phyloP scores from a whole-genome alignment of 2,329 filamentous ascomycete species.

The Paramyrothecium sp. region DNA sequence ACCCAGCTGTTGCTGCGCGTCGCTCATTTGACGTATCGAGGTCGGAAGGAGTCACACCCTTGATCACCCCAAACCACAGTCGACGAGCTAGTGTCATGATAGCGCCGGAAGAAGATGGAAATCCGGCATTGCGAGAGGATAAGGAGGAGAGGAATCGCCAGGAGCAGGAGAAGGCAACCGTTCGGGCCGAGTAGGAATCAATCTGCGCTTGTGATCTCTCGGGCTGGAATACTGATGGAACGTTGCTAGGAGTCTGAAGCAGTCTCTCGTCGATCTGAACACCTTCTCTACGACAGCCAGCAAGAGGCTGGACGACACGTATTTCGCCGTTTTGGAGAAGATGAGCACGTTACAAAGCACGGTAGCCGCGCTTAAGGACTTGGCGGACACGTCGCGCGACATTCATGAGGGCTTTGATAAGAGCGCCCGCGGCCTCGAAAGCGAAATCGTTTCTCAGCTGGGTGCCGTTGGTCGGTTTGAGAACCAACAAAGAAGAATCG shows the following conservation, averaged over 20 bases:
- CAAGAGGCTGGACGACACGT: slow-evolving; percentile 68
- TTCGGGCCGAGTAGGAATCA: slow-evolving; percentile 28
- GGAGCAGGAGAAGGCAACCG: slow-evolving; percentile 31
- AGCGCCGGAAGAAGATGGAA: slow-evolving; percentile 24
- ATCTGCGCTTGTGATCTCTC: not conserved
- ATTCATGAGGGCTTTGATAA: slow-evolving; percentile 57
- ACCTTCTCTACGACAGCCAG: slow-evolving; percentile 62
- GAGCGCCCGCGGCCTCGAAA: slow-evolving; percentile 58
- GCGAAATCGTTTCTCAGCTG: slow-evolving; percentile 61
- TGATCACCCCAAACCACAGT: slow-evolving; percentile 41
- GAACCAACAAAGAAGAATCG: slow-evolving; percentile 62
- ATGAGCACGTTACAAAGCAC: slow-evolving; percentile 63
- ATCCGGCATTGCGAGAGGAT: slow-evolving; percentile 18
- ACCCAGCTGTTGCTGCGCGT: slow-evolving; percentile 27
- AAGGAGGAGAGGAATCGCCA: slow-evolving; percentile 38
- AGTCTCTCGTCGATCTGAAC: slow-evolving; percentile 53
- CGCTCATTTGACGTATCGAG: slow-evolving; percentile 44
- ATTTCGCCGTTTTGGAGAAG: slow-evolving; percentile 71
- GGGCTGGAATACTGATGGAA: too few species aligned
- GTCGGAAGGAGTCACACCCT: slow-evolving; percentile 43
- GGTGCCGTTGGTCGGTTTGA: slow-evolving; percentile 61
- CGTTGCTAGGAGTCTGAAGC: slow-evolving; percentile 47
- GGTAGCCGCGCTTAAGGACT: slow-evolving; percentile 62
- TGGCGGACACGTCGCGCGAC: slow-evolving; percentile 60
- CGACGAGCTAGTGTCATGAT: slow-evolving; percentile 39